Evolutionary conservation across 2,329 filamentous ascomycete genomes (phyloP), one percentile per base, ranked within the genome.

Genomic region (Penicillium sp.): DNA sequence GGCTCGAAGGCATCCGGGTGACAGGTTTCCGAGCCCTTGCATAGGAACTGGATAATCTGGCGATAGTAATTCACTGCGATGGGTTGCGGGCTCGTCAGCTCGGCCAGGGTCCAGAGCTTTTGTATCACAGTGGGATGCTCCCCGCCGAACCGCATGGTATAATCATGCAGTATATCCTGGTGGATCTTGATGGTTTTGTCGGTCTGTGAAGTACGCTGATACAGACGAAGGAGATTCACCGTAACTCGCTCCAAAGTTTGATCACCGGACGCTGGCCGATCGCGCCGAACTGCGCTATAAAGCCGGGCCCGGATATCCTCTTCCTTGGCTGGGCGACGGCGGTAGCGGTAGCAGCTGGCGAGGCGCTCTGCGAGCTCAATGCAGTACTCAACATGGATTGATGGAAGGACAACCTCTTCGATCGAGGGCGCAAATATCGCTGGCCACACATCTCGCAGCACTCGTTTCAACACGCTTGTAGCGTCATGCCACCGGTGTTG

Each of bases 401-500:
- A 62, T 0, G 79, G 76, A 31, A 81, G 69, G 1, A 69, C 69
- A 1, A 82, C 76, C 55, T 80, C 75, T 32, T 78, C 62, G 52
- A 78, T 66, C 0, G 76, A 78, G 18, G 70, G 68, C 13, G 76
- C 71, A 45, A 81, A 75, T 53, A 83, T 72, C 0, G 74, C 74
- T 1, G 75, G 72, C 80, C 80, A 82, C 4, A 77, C 74, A 5
- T 72, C 69, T 38, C 74, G 72, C 31, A 82, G 65, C 10, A 79
- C 75, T 22, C 69, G 69, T 50, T 79, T 78, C 35, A 81, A 72
- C n/a, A 79, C 66, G 1, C 68, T 72, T 24, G 77, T 76, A 4
- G 79, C 78, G 53, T 81, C 77, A 4, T 72, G 72, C 70, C 76
- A 82, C 34, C 78, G 73, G 57, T 74, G 74, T 66, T 81, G 76